phyloP scores from a whole-genome alignment of 108 stramenopile genomes.

The Seminavis robusta region DNA sequence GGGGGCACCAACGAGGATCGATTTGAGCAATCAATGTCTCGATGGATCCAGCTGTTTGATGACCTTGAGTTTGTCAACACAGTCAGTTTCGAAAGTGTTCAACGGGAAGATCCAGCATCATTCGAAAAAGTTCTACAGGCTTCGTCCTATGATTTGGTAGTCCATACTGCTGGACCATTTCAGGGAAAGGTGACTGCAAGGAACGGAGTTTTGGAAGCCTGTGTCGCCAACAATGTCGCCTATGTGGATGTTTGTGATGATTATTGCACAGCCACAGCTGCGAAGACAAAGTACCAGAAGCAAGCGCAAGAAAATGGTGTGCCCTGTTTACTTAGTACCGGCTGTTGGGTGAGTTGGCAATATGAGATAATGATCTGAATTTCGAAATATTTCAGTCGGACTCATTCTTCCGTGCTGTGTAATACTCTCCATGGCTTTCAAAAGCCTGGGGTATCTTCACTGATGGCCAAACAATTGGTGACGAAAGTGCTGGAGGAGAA shows the following conservation, averaged over 20 bases:
- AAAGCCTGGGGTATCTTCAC: conserved; percentile 44
- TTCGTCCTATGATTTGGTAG: conserved; percentile 35
- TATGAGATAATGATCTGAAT: conserved; percentile 2
- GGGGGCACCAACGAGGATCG: conserved; percentile 37
- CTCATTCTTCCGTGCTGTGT: neutral
- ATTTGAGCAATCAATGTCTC: conserved; percentile 15
- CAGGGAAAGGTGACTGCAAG: conserved; percentile 54
- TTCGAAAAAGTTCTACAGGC: neutral
- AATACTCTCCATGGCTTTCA: too few species aligned
- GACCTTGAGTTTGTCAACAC: neutral
- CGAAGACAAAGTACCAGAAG: conserved; percentile 32
- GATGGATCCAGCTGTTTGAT: conserved; percentile 32
- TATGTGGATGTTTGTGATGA: conserved; percentile 91
- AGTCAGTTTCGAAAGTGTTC: neutral
- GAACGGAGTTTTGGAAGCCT: conserved; percentile 43
- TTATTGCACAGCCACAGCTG: conserved; percentile 56
- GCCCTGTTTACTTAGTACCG: conserved; percentile 47
- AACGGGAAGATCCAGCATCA: conserved; percentile 1
- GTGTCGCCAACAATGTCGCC: conserved; percentile 39
- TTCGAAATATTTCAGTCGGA: neutral
- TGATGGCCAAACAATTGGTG: conserved; percentile 38
- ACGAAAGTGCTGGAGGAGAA: conserved; percentile 7
- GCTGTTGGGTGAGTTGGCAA: too few species aligned
- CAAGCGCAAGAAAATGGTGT: conserved; percentile 30
- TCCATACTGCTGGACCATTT: conserved; percentile 87